A percentile compares a stretch with the other conserved stretches of the same genome.
These are phyloP conservation scores for Umbelopsis sp. DNA, from an alignment of 192 early-diverging fungal species.

Conservation along the genomic window DNA sequence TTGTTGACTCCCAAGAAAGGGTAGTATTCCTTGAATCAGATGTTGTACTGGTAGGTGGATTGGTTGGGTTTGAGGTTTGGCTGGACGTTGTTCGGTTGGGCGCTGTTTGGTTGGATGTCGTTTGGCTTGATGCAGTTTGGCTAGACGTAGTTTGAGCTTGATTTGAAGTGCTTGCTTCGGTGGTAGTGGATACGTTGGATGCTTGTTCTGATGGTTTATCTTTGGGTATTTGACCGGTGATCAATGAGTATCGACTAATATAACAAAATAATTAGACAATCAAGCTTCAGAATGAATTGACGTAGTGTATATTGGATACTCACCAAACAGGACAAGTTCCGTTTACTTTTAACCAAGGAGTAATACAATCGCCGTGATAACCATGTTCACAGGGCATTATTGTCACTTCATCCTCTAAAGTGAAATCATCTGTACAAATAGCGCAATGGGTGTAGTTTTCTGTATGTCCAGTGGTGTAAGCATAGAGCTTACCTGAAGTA, in stretches of 20 bases:
- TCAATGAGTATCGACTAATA: constrained; percentile 9
- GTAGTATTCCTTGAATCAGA: not conserved
- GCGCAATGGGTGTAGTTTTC: constrained; percentile 76
- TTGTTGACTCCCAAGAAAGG: constrained; percentile 21
- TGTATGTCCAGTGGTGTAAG: constrained; percentile 18
- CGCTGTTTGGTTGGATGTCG: too few relatives aligned
- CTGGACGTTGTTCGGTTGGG: too few relatives aligned
- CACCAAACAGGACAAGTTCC: constrained; percentile 93
- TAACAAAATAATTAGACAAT: not conserved
- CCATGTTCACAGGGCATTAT: constrained; percentile 84
- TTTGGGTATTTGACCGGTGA: constrained; percentile 6
- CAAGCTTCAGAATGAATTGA: not conserved
- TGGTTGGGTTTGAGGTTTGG: too few relatives aligned
- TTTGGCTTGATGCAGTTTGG: not conserved
- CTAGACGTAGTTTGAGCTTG: not conserved
- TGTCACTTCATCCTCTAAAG: constrained; percentile 61
- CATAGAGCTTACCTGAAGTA: constrained; percentile 4
- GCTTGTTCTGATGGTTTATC: not conserved
- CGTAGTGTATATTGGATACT: not conserved
- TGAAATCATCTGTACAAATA: constrained; percentile 91
- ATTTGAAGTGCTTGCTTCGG: not conserved
- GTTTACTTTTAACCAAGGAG: constrained; percentile 91
- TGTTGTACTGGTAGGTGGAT: not conserved
- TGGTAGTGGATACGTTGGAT: not conserved
- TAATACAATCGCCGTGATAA: constrained; percentile 89